phyloP scores from a whole-genome alignment of 163 green algal species.

The Chlorella variabilis region DNA sequence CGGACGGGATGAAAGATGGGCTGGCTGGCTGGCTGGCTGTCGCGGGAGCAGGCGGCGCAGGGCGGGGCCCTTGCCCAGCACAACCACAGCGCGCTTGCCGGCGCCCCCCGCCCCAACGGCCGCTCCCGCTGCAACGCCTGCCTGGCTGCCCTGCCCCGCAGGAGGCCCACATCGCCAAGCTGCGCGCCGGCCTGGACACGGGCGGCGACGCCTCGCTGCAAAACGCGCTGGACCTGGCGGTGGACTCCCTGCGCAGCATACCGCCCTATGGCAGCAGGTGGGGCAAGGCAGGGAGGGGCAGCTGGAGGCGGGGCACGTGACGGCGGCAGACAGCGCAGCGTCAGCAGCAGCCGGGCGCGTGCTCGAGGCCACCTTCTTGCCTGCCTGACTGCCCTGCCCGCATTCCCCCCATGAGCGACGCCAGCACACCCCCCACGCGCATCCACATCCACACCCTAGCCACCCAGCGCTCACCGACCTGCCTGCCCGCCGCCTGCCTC shows the following conservation, averaged over 20 bases:
- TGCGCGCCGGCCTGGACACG: slow-evolving; percentile 63
- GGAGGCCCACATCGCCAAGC: slow-evolving; percentile 81
- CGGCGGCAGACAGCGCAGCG: too few relatives aligned
- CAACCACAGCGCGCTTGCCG: too few relatives aligned
- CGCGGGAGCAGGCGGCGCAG: too few relatives aligned
- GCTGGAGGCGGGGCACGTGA: neutral
- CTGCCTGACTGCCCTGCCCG: too few relatives aligned
- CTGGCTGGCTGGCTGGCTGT: too few relatives aligned
- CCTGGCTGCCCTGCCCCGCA: slow-evolving; percentile 7
- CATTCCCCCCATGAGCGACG: too few relatives aligned
- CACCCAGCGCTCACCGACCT: neutral
- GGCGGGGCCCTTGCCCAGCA: too few relatives aligned
- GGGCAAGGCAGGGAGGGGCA: neutral
- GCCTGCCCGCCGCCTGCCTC: neutral
- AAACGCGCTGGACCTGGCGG: slow-evolving; percentile 85
- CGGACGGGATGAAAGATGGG: too few relatives aligned
- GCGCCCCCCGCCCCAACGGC: too few relatives aligned
- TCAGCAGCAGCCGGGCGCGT: too few relatives aligned
- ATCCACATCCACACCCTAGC: neutral
- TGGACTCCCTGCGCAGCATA: slow-evolving; percentile 72
- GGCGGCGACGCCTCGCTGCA: slow-evolving; percentile 85
- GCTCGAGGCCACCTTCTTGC: neutral
- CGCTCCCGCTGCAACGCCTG: too few relatives aligned
- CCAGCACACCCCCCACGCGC: too few relatives aligned
- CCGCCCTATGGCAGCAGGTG: slow-evolving; percentile 86